phyloP scores from a whole-genome alignment of 768 basidiomycete species.

The Lactifluus hygrophoroides region DNA sequence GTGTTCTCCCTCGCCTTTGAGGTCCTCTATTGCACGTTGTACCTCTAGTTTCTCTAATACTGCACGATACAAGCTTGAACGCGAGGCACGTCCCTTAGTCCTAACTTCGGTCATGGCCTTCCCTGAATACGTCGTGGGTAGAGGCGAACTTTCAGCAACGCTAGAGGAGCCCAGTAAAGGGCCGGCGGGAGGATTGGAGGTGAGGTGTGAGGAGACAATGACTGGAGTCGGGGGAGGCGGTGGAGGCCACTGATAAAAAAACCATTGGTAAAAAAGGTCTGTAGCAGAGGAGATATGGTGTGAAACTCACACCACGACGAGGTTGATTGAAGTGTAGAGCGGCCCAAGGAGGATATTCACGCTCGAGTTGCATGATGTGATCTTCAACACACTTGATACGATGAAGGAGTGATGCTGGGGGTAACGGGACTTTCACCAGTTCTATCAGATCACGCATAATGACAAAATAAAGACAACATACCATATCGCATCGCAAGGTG shows the following conservation, averaged over 20 bases:
- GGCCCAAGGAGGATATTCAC: slow-evolving; percentile 81
- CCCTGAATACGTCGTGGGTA: slow-evolving; percentile 2
- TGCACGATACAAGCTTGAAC: slow-evolving; percentile 61
- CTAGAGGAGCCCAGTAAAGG: background rate
- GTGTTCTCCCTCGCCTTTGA: slow-evolving; percentile 19
- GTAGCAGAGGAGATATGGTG: background rate
- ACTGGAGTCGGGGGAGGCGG: slow-evolving; percentile 72
- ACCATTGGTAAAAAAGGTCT: background rate
- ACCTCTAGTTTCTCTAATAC: slow-evolving; percentile 71
- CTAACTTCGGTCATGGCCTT: slow-evolving; percentile 17
- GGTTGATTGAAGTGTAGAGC: slow-evolving; percentile 86
- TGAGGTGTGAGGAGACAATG: slow-evolving; percentile 65
- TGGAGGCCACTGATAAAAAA: slow-evolving; percentile 60
- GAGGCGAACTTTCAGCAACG: background rate
- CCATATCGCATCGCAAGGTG: slow-evolving; percentile 73
- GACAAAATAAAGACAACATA: slow-evolving; percentile 23
- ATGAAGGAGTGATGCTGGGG: slow-evolving; percentile 53
- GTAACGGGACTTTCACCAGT: slow-evolving; percentile 49
- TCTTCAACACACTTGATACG: slow-evolving; percentile 69
- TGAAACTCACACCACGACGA: slow-evolving; percentile 55
- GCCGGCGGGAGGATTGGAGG: slow-evolving; percentile 21
- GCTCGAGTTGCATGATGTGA: slow-evolving; percentile 67
- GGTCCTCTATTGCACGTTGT: slow-evolving; percentile 56
- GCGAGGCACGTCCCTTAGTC: slow-evolving; percentile 23
- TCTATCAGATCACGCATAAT: background rate